Evolutionary conservation across 2,329 filamentous ascomycete species (phyloP).

Genomic region (Epicoccum nigrum): DNA sequence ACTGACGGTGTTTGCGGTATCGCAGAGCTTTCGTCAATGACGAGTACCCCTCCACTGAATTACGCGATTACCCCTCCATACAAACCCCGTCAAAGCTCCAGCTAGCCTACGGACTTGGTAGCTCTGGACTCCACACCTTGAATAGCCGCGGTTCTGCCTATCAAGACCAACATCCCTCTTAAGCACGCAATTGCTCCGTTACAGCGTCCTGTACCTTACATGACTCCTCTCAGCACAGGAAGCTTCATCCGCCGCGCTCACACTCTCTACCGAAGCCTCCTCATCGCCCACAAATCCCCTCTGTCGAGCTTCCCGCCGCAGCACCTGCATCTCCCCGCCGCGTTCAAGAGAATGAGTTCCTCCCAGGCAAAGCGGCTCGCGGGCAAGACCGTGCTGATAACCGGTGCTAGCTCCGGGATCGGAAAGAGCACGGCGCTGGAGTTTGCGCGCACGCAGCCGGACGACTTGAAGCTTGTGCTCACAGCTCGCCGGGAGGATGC

Average conservation of each 20-base stretch:
- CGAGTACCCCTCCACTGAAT: slow-evolving; percentile 8
- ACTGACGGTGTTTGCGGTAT: neutral
- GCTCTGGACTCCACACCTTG: slow-evolving; percentile 2
- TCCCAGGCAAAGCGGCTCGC: slow-evolving; percentile 77
- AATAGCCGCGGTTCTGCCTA: slow-evolving; percentile 3
- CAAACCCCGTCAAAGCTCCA: slow-evolving; percentile 9
- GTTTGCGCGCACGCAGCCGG: slow-evolving; percentile 84
- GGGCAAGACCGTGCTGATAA: slow-evolving; percentile 91
- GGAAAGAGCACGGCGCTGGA: slow-evolving; percentile 83
- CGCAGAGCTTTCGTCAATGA: slow-evolving; percentile 3
- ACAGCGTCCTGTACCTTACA: slow-evolving; percentile 8
- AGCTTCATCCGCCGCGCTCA: slow-evolving; percentile 6
- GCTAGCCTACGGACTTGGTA: slow-evolving; percentile 8
- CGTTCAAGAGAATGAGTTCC: slow-evolving; percentile 65
- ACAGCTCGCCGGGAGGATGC: slow-evolving; percentile 86
- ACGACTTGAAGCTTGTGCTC: slow-evolving; percentile 80
- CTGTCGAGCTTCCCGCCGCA: slow-evolving; percentile 5
- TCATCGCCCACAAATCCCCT: slow-evolving; percentile 4
- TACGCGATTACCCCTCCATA: slow-evolving; percentile 9
- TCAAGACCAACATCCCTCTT: slow-evolving; percentile 5
- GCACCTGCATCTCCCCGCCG: slow-evolving; percentile 15
- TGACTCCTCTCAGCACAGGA: slow-evolving; percentile 13
- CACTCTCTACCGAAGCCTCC: slow-evolving; percentile 2
- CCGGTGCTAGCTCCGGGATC: slow-evolving; percentile 92
- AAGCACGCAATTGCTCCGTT: slow-evolving; percentile 7